phyloP scores from a whole-genome alignment of 352 stramenopile genomes.

The Pythium vanterpoolii region DNA sequence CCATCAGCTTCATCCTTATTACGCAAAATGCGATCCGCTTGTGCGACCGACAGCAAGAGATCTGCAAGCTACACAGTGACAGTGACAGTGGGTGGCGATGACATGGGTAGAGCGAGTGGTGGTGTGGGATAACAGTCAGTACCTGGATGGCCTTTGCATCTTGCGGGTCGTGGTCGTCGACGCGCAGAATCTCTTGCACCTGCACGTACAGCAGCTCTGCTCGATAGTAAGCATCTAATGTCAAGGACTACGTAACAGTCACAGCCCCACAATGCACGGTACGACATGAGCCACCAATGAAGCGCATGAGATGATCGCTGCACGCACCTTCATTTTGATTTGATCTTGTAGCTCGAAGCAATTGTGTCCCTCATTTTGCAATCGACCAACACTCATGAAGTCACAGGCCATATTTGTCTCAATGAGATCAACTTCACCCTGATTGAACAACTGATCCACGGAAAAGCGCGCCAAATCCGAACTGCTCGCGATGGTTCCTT shows the following conservation, averaged over 20 bases:
- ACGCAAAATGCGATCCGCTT: slow-evolving; percentile 29
- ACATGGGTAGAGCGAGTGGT: too few relatives aligned
- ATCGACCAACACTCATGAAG: slow-evolving; percentile 10
- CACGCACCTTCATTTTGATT: neutral
- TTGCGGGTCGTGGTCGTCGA: slow-evolving; percentile 10
- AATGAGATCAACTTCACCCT: neutral
- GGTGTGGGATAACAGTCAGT: too few relatives aligned
- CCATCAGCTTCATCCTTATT: neutral
- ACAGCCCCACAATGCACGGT: neutral
- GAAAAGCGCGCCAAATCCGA: slow-evolving; percentile 12
- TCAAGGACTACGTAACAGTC: neutral
- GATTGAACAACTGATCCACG: slow-evolving; percentile 3
- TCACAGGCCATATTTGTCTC: too few relatives aligned
- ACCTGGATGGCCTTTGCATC: slow-evolving; percentile 18
- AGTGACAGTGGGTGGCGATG: too few relatives aligned
- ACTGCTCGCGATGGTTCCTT: slow-evolving; percentile 10
- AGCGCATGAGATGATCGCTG: neutral
- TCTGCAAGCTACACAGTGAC: slow-evolving; percentile 16
- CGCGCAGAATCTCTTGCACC: slow-evolving; percentile 28
- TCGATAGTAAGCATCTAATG: slow-evolving; percentile 32
- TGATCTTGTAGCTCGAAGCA: too few relatives aligned
- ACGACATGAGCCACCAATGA: neutral
- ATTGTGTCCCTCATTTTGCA: neutral
- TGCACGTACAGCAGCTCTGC: slow-evolving; percentile 31
- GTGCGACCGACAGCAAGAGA: slow-evolving; percentile 30